Conservation (phyloP, 768 basidiomycete species). For the Boletus reticulatus region DNA sequence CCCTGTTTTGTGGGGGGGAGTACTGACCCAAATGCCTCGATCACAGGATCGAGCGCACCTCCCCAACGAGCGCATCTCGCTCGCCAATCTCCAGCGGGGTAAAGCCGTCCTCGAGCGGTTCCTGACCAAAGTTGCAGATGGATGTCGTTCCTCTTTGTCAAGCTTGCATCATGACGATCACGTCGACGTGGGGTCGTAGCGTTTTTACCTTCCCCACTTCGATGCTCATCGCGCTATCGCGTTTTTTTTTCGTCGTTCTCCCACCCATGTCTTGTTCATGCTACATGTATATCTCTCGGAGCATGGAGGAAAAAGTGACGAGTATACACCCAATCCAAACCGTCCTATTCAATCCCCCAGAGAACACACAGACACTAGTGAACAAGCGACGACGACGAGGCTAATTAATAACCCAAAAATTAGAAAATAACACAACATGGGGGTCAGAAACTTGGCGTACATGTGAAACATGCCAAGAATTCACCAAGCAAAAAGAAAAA, state of each 20-base stretch:
- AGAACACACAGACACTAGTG: not conserved
- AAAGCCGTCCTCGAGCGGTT: constrained; percentile 79
- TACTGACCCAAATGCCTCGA: not conserved
- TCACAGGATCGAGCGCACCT: constrained; percentile 86
- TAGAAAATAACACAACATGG: too few species aligned
- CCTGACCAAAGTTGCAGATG: constrained; percentile 50
- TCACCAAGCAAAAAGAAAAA: too few species aligned
- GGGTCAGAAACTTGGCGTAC: not conserved
- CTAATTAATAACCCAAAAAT: too few species aligned
- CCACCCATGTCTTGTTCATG: too few species aligned
- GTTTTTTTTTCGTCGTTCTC: not conserved
- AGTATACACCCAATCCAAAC: not conserved
- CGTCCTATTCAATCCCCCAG: not conserved
- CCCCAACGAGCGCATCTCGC: constrained; percentile 87
- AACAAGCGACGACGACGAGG: too few species aligned
- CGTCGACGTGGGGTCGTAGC: not conserved
- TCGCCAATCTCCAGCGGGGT: constrained; percentile 76
- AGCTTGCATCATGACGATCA: too few species aligned
- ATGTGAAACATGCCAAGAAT: not conserved
- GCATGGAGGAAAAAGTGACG: too few species aligned
- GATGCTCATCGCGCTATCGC: not conserved
- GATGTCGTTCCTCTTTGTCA: not conserved
- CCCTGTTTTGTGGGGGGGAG: not conserved
- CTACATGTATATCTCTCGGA: too few species aligned
- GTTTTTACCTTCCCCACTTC: too few species aligned